Evolutionary conservation across 371 early-diverging fungal genomes (phyloP).

Genomic region (Haplosporangium sp.): DNA sequence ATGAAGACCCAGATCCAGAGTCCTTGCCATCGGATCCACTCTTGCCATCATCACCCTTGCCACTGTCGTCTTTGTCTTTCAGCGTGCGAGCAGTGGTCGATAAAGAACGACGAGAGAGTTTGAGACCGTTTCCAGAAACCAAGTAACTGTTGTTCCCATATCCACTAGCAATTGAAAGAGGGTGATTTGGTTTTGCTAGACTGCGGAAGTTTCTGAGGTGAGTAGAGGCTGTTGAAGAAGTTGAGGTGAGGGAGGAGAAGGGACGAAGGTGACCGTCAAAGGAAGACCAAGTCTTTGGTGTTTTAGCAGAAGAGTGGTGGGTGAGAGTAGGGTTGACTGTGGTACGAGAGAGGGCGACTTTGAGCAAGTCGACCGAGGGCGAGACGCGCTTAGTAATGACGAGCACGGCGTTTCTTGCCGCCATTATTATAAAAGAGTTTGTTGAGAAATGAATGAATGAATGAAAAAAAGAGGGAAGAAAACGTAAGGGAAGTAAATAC

Average conservation of each 20-base stretch:
- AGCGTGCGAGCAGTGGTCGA: conserved; percentile 36
- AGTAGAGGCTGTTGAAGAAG: conserved; percentile 18
- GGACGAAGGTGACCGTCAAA: conserved; percentile 50
- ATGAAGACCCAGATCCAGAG: conserved; percentile 36
- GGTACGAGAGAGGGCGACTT: conserved; percentile 44
- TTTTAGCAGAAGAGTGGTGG: conserved; percentile 20
- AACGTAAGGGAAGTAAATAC: too few relatives aligned
- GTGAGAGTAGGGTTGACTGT: conserved; percentile 51
- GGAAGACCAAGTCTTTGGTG: conserved; percentile 33
- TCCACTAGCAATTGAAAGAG: conserved; percentile 7
- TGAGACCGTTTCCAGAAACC: neutral
- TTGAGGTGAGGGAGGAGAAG: conserved; percentile 23
- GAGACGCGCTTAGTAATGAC: conserved; percentile 51
- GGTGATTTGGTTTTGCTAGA: conserved; percentile 18
- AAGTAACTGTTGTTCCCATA: neutral
- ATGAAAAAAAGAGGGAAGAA: neutral
- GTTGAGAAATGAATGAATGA: neutral
- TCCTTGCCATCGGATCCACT: conserved; percentile 36
- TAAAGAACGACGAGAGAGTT: conserved; percentile 34
- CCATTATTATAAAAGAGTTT: conserved; percentile 18
- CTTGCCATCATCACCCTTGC: conserved; percentile 23
- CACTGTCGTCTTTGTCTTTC: conserved; percentile 41
- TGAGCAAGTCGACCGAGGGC: conserved; percentile 41
- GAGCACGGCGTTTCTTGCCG: conserved; percentile 50
- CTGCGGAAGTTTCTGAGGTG: conserved; percentile 24